Base-by-base conservation (phyloP, 495 filamentous ascomycete species). In the Cladorrhinum samala region DNA sequence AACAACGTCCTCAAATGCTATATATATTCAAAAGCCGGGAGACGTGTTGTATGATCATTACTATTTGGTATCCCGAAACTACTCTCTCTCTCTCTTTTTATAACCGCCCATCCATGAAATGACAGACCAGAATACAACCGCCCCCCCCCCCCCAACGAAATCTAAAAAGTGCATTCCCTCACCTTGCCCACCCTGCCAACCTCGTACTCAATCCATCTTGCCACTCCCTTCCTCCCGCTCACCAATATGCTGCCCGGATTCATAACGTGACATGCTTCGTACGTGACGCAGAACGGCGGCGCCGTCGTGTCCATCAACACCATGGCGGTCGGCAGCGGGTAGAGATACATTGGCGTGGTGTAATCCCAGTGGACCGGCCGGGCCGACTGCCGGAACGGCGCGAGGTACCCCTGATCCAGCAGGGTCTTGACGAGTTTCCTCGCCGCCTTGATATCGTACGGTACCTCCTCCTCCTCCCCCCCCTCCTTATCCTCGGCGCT, bases 191-290 rank as follows among this genome's bases (percentile, higher is more conserved):
- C 73, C 53, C 73, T 77, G 38, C 80, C 68, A 18, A 88, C 59
- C 72, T 87, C 85, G 68, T 90, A 95, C 72, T 96, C 92, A 3
- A 91, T 72, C 92, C 92, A 96, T 62, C 83, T 75, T 37, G 83
- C 87, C 21, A 75, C 77, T 13, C 83, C 80, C 42, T 81, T 72
- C 27, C 80, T 74, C 4, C 80, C 83, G 4, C 76, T 69, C 0
- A 84, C 82, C 43, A 91, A 70, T 40, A 96, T 70, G 42, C 76
- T 75, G 9, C 89, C 93, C 0, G 93, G 93, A 63, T 98, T 98
- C 81, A 98, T 87, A 2, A 96, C 92, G 75, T 91, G 85, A 61
- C 93, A 97, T 2, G 90, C 92, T 68, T 96, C 90, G 62, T 96
- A 96, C 16, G 87, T 93, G 40, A 95, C 72, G 52, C 83, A 83